Conservation (phyloP, 225 moss, liverwort and hornwort species). For the Ulota crispa region DNA sequence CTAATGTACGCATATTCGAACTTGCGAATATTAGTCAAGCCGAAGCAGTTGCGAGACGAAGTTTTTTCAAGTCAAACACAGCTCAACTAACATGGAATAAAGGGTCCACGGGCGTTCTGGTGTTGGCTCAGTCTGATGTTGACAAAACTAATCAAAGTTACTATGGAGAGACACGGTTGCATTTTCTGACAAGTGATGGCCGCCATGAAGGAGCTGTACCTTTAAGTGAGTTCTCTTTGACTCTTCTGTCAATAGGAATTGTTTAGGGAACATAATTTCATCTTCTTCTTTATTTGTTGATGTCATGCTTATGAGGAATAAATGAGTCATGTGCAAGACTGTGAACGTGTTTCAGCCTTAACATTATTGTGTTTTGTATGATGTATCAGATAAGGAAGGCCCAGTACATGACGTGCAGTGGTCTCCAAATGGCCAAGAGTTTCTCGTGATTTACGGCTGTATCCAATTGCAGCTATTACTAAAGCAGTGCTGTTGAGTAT, state of each 20-base stretch:
- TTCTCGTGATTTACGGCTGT: slow-evolving; percentile 95
- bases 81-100: slow-evolving; percentile 88
- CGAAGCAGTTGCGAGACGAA: slow-evolving; percentile 76
- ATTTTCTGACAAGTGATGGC: slow-evolving; percentile 82
- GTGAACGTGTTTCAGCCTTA: background rate
- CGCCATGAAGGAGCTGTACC: slow-evolving; percentile 93
- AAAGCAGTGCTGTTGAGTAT: background rate
- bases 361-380: background rate
- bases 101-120: slow-evolving; percentile 84
- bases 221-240: slow-evolving; percentile 59
- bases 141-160: slow-evolving; percentile 98
- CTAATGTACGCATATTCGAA: slow-evolving; percentile 80
- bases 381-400: slow-evolving; percentile 76
- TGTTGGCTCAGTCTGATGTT: slow-evolving; percentile 85
- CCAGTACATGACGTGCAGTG: slow-evolving; percentile 95
- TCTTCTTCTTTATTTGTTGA: background rate
- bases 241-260: background rate
- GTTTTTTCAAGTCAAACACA: slow-evolving; percentile 88
- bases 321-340: background rate
- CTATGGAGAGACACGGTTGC: slow-evolving; percentile 83
- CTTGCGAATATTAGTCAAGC: slow-evolving; percentile 63
- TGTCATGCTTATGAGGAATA: background rate
- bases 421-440: slow-evolving; percentile 94
- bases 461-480: slow-evolving; percentile 46
- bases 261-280: background rate